Conservation (phyloP, 306 rosid species). For the Malus domestica region ASM211411v1 NC_041793.1:44541001-44541500, state of each 20-base stretch:
- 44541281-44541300: background rate
- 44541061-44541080: conserved; percentile 47
- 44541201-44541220: conserved; percentile 54
- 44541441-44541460: background rate
- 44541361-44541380: background rate
- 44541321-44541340: background rate
- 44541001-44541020: conserved; percentile 52
- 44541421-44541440: background rate
- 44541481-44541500: conserved; percentile 3
- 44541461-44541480: conserved; percentile 8
- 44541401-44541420: background rate
- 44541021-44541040: conserved; percentile 49
- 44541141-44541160: conserved; percentile 7
- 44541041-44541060: conserved; percentile 57
- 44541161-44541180: conserved; percentile 13
- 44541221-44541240: conserved; percentile 73
- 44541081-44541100: conserved; percentile 19
- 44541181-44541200: conserved; percentile 70
- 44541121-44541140: background rate
- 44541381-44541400: background rate
- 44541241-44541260: conserved; percentile 50
- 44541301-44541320: background rate
- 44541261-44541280: conserved; percentile 49
- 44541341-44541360: background rate
- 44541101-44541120: background rate